Evolutionary conservation across 139 green algal species (phyloP), one percentile per base, ranked within the genome.

Genomic region (Nannochloris sp.): DNA sequence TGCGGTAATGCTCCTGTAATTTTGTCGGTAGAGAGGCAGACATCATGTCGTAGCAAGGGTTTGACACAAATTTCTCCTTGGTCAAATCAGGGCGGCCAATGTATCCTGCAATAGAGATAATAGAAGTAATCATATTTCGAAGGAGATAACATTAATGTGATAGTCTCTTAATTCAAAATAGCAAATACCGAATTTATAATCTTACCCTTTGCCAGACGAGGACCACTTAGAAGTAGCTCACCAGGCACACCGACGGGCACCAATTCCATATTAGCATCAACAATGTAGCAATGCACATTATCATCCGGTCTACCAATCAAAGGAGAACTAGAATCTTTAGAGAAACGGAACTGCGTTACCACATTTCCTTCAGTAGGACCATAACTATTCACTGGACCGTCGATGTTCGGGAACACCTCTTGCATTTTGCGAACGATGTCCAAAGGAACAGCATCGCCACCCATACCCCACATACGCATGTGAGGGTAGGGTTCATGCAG

Each of bases 161-260:
- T n/a, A n/a, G n/a, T n/a, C n/a, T n/a, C n/a, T n/a, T n/a, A n/a
- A n/a, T n/a, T n/a, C n/a, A n/a, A n/a, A n/a, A n/a, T n/a, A n/a
- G n/a, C n/a, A n/a, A n/a, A n/a, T n/a, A n/a, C n/a, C n/a, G n/a
- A n/a, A n/a, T n/a, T n/a, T n/a, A n/a, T n/a, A n/a, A n/a, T n/a
- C n/a, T n/a, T n/a, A n/a, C n/a, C n/a, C n/a, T n/a, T n/a, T n/a
- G 69, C 79, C 44, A 85, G 45, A 31, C 66, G 63, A 4, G 70
- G 54, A 12, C 74, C 72, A 31, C 45, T 67, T 35, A 87, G 61
- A 38, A 76, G 56, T 44, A 87, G 68, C 73, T 87, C 81, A 3
- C 80, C 32, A 12, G 65, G 25, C 45, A 66, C 58, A 33, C 78
- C 78, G 3, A 75, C 25, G 3, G 69, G 69, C 15, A 77, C 31